Percentiles rank a stretch among this genome's conserved stretches.
phyloP scores from a whole-genome alignment of 176 grass and related monocot species.

The Metroxylon sagu region DNA sequence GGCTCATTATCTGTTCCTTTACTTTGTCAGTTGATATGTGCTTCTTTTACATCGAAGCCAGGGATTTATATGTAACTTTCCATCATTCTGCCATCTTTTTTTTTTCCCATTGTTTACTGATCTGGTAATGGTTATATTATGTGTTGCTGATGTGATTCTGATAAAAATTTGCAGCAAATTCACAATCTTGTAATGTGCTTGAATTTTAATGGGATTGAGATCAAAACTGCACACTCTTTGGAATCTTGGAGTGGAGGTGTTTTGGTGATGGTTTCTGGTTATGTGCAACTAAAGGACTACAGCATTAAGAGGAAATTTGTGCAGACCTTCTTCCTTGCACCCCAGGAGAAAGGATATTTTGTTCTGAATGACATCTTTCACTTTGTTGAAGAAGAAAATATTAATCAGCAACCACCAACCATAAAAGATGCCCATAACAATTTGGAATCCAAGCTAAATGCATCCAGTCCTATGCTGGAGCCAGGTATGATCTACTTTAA shows the following conservation, averaged over 20 bases:
- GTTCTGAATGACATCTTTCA: conserved; percentile 81
- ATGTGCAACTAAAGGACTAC: conserved; percentile 53
- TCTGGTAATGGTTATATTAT: no score
- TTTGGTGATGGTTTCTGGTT: conserved; percentile 64
- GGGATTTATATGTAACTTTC: no score
- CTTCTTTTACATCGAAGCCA: no score
- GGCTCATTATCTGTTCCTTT: no score
- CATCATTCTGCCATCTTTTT: no score
- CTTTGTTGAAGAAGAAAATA: conserved; percentile 68
- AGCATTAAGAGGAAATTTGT: conserved; percentile 61
- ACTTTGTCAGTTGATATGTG: no score
- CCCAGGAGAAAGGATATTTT: conserved; percentile 69
- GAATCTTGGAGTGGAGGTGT: conserved; percentile 48
- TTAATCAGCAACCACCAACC: conserved; percentile 21
- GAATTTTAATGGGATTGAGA: conserved; percentile 64
- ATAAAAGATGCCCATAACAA: conserved; percentile 18
- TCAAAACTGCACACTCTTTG: conserved; percentile 77
- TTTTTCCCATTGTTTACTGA: no score
- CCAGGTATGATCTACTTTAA: conserved; percentile 7
- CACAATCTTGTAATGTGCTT: conserved; percentile 58
- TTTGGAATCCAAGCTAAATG: conserved; percentile 24
- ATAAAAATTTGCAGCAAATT: conserved; percentile 51
- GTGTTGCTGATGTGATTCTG: no score
- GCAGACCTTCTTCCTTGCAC: conserved; percentile 82
- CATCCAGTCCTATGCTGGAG: conserved; percentile 31